Conservation (phyloP, 2,329 filamentous ascomycete species). For the Aspergillus tubingensis region DNA sequence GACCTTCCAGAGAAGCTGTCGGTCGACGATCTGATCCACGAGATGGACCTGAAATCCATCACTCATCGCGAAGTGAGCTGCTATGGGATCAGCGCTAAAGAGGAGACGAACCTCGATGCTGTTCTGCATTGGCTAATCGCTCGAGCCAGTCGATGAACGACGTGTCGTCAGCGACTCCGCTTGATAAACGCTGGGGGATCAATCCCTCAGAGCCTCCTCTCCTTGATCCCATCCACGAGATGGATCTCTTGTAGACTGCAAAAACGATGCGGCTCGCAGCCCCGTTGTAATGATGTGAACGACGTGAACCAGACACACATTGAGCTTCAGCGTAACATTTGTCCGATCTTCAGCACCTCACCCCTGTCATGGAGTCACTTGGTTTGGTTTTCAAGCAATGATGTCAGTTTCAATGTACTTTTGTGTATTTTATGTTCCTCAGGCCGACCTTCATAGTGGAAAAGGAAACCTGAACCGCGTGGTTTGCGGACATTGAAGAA, state of each 20-base stretch:
- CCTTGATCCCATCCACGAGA: background rate
- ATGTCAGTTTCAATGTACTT: conserved; percentile 6
- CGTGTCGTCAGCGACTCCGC: background rate
- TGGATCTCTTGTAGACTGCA: conserved; percentile 19
- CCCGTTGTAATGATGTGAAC: conserved; percentile 55
- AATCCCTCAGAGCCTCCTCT: conserved; percentile 13
- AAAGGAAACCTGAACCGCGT: background rate
- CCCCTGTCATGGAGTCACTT: conserved; percentile 1
- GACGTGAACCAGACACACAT: conserved; percentile 35
- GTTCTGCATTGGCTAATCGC: conserved; percentile 97
- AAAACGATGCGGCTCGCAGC: conserved; percentile 34
- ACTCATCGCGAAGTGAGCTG: conserved; percentile 93
- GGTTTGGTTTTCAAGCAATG: conserved; percentile 8
- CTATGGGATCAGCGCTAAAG: conserved; percentile 97
- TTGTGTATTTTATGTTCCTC: conserved; percentile 1
- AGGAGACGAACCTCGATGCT: conserved; percentile 97
- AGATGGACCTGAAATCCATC: conserved; percentile 84
- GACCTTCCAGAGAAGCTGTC: conserved; percentile 88
- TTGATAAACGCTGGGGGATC: conserved; percentile 4
- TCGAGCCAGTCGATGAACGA: conserved; percentile 69
- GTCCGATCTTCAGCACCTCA: conserved; percentile 7
- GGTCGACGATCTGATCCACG: conserved; percentile 93
- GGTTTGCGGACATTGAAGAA: too few relatives aligned
- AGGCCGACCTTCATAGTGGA: background rate
- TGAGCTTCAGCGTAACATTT: conserved; percentile 15